These are phyloP conservation scores for Babesia bovis DNA, from an alignment of 169 alveolate genomes.

Conservation along the genomic window DNA sequence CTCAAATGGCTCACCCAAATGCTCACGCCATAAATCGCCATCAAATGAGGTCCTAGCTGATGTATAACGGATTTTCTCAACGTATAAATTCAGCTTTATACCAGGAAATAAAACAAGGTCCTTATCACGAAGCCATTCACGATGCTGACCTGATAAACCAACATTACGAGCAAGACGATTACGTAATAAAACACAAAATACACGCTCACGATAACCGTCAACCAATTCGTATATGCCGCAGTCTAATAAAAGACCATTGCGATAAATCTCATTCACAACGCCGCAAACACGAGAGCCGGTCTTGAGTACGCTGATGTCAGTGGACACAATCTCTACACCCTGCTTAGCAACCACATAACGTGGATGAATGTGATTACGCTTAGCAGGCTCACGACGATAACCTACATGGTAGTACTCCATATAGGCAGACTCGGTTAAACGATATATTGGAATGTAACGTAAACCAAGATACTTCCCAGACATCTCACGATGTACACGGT, in stretches of 20 bases:
- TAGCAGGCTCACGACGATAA: slow-evolving; percentile 50
- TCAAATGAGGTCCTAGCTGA: slow-evolving; percentile 56
- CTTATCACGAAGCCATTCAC: slow-evolving; percentile 56
- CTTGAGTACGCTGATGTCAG: slow-evolving; percentile 24
- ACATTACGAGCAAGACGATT: slow-evolving; percentile 61
- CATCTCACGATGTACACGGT: slow-evolving; percentile 55
- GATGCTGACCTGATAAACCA: slow-evolving; percentile 58
- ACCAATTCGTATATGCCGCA: slow-evolving; percentile 41
- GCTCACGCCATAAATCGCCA: slow-evolving; percentile 65
- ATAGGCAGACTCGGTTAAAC: slow-evolving; percentile 61
- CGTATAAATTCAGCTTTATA: slow-evolving; percentile 51
- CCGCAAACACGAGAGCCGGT: slow-evolving; percentile 57
- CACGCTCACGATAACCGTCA: slow-evolving; percentile 45
- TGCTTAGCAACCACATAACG: slow-evolving; percentile 27
- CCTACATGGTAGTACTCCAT: slow-evolving; percentile 61
- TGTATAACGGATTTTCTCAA: slow-evolving; percentile 56
- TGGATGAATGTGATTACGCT: slow-evolving; percentile 45
- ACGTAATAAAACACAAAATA: slow-evolving; percentile 53
- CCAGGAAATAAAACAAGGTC: slow-evolving; percentile 63
- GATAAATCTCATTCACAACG: slow-evolving; percentile 42
- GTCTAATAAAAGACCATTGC: slow-evolving; percentile 60
- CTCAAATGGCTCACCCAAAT: slow-evolving; percentile 35
- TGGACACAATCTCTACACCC: neutral
- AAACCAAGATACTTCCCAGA: slow-evolving; percentile 35
- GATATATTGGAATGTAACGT: slow-evolving; percentile 56